These are phyloP conservation scores for Myxozyma mucilagina DNA, from an alignment of 805 yeast genomes.

Conservation along the genomic window DNA sequence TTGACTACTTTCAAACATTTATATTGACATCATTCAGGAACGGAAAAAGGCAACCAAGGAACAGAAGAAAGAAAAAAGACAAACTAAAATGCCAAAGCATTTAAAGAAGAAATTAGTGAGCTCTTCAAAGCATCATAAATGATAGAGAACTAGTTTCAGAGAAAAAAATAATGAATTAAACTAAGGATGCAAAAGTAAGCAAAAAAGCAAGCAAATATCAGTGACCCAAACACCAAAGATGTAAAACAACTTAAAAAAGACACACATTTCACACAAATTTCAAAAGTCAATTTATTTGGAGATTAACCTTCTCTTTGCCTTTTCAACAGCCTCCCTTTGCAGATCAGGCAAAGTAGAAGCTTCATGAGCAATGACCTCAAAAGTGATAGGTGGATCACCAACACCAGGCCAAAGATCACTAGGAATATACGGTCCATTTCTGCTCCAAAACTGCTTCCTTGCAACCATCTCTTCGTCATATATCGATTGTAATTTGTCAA, in stretches of 20 bases:
- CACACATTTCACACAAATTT: not conserved
- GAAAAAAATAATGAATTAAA: not conserved
- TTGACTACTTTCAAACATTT: not conserved
- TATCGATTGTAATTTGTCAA: constrained; percentile 43
- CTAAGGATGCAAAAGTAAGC: not conserved
- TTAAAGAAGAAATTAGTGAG: constrained; percentile 74
- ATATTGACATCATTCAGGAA: constrained; percentile 36
- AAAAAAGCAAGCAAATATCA: not conserved
- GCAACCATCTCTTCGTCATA: constrained; percentile 47
- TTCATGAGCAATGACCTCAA: constrained; percentile 32
- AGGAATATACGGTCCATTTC: constrained; percentile 60
- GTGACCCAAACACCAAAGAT: not conserved
- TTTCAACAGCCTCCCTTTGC: constrained; percentile 9
- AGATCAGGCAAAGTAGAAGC: constrained; percentile 29
- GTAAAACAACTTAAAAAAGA: not conserved
- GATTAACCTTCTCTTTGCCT: constrained; percentile 21
- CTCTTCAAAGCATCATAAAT: constrained; percentile 42
- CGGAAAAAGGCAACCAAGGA: constrained; percentile 74
- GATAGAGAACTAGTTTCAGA: not conserved
- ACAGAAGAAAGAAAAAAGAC: constrained; percentile 73
- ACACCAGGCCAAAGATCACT: constrained; percentile 53
- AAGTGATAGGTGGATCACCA: constrained; percentile 40
- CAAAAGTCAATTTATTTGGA: not conserved
- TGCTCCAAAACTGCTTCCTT: constrained; percentile 48
- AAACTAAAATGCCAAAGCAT: constrained; percentile 79